A percentile compares a stretch with the other conserved stretches of the same genome.
These are phyloP conservation scores for Cladosporium sp. DNA, from an alignment of 2,329 filamentous ascomycete genomes.

Conservation along the genomic window DNA sequence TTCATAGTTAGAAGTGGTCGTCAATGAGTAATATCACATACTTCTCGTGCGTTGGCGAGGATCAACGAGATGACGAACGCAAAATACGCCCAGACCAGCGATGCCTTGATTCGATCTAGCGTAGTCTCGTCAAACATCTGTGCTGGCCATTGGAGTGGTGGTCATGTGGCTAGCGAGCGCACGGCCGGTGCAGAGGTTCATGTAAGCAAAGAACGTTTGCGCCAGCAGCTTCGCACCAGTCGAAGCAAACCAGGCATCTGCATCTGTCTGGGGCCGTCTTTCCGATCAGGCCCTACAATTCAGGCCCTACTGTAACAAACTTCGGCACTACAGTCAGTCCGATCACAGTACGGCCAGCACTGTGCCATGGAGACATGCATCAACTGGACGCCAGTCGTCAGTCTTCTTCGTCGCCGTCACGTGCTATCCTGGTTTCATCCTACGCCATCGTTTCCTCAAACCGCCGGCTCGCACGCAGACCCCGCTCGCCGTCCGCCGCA, in stretches of 20 bases:
- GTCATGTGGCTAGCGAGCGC: constrained; percentile 1
- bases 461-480: constrained; percentile 11
- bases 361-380: not conserved
- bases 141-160: constrained; percentile 5
- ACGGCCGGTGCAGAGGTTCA: not conserved
- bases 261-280: not conserved
- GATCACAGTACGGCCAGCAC: not conserved
- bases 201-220: constrained; percentile 2
- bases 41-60: not conserved
- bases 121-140: not conserved
- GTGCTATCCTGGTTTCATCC: not conserved
- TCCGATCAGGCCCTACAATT: not conserved
- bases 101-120: not conserved
- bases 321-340: not conserved
- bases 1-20: not conserved
- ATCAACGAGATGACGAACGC: not conserved
- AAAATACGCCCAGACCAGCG: constrained; percentile 5
- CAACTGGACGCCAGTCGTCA: not conserved
- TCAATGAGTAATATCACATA: not conserved
- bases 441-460: constrained; percentile 14
- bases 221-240: not conserved
- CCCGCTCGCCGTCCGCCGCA: constrained; percentile 14
- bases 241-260: not conserved
- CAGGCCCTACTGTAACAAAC: not conserved
- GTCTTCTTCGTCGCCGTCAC: not conserved